Base-by-base conservation (phyloP, 768 basidiomycete genomes). In the Pleurotus cornucopiae region DNA sequence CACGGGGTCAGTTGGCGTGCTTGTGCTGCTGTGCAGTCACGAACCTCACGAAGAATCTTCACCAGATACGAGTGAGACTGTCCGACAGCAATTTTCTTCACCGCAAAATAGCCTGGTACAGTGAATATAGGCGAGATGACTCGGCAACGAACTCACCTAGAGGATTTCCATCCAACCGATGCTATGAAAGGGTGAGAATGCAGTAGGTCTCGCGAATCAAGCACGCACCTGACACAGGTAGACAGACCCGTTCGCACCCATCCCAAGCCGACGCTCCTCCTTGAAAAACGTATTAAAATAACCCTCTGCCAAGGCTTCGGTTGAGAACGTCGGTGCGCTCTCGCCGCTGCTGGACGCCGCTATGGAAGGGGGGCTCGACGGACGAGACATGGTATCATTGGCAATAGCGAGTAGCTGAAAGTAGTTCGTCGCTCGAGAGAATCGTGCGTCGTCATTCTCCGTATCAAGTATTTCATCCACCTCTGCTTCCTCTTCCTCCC, bases 81-180 rank as follows among this genome's bases (percentile, higher is more conserved):
- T 47, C 94, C 94, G 0, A 98, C 90, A 0, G 96, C 94, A 18
- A 98, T 93, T 69, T 97, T 98, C 74, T 98, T 98, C 46, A 97
- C 90, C 0, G 95, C 95, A 67, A 95, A 97, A 61, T 86, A 87
- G 25, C 90, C 90, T 82, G 14, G 5, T n/a, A 20, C 12, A 53
- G 26, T 53, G 37, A 53, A 39, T 14, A 20, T 18, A 12, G 1
- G 23, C 6, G 11, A 7, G 20, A 46, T 11, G 9, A 55, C 41
- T 23, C 46, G 5, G 37, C 52, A 30, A 44, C 12, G 4, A 13
- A 46, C 54, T 11, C 30, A 86, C 91, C 91, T 14, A 98, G 79
- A 13, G 84, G 76, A 63, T 94, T 95, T 6, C 89, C 91, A 55
- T 97, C 91, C 37, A 98, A 73, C 18, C 94, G 79, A 69, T 96